Percentiles rank a stretch among this genome's conserved stretches.
Evolutionary conservation across 2,329 filamentous ascomycete species (phyloP).

Genomic region (Nothopassalora personata): DNA sequence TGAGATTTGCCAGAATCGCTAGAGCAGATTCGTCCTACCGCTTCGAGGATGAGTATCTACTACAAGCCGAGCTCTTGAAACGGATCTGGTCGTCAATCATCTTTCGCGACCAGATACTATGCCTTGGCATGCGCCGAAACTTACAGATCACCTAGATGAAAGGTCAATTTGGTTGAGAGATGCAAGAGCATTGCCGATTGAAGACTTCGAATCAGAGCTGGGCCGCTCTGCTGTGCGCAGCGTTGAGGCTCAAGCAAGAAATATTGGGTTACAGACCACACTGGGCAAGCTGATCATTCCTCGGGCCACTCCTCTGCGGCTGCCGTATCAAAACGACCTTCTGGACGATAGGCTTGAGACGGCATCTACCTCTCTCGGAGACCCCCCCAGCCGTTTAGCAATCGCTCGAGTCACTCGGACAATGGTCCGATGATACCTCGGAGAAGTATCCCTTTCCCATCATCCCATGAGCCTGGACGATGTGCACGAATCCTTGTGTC

Average conservation of each 20-base stretch:
- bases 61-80: slow-evolving; percentile 2
- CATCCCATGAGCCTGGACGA: slow-evolving; percentile 9
- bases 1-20: slow-evolving; percentile 6
- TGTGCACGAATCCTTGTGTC: slow-evolving; percentile 3
- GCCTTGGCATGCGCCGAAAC: slow-evolving; percentile 2
- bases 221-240: slow-evolving; percentile 6
- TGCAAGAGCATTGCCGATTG: background rate
- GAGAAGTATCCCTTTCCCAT: slow-evolving; percentile 5
- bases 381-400: background rate
- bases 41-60: slow-evolving; percentile 1
- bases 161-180: background rate
- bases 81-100: slow-evolving; percentile 11
- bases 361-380: background rate
- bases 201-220: slow-evolving; percentile 8
- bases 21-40: slow-evolving; percentile 4
- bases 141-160: background rate
- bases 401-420: background rate
- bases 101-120: slow-evolving; percentile 10
- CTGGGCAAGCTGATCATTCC: slow-evolving; percentile 3
- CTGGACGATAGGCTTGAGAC: slow-evolving; percentile 3
- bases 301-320: background rate
- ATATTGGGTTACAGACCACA: background rate
- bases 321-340: slow-evolving; percentile 1
- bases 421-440: slow-evolving; percentile 5
- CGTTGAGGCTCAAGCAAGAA: slow-evolving; percentile 2